These are phyloP conservation scores for Rhizophagus prolifer DNA, from an alignment of 192 early-diverging fungal species.

Conservation along the genomic window DNA sequence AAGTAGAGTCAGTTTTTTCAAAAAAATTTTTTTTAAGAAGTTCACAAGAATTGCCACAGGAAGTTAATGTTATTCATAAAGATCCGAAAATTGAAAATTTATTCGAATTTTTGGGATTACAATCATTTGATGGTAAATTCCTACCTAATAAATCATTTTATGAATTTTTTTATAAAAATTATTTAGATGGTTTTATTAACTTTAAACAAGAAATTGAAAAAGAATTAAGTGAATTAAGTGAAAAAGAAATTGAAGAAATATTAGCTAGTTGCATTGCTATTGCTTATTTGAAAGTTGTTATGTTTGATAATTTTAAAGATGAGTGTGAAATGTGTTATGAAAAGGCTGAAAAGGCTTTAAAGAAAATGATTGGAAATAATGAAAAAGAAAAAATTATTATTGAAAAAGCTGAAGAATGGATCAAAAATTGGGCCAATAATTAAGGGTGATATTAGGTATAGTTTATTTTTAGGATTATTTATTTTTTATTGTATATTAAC, in stretches of 20 bases:
- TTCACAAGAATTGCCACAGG: neutral
- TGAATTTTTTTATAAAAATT: neutral
- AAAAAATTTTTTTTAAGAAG: too few relatives aligned
- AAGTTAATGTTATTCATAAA: neutral
- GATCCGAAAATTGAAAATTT: neutral
- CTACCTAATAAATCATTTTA: neutral
- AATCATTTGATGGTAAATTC: conserved; percentile 16
- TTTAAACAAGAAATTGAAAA: neutral
- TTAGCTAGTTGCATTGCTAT: neutral
- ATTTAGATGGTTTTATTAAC: neutral
- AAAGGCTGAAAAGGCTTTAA: conserved; percentile 10
- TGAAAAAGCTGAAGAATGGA: neutral
- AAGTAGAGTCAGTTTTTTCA: too few relatives aligned
- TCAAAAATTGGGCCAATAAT: neutral
- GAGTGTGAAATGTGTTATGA: conserved; percentile 22
- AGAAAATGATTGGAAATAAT: neutral
- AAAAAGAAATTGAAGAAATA: neutral
- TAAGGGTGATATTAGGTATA: too few relatives aligned
- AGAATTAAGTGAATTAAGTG: neutral
- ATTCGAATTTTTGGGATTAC: neutral
- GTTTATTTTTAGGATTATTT: too few relatives aligned
- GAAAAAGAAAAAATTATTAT: neutral
- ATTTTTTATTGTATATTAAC: too few relatives aligned
- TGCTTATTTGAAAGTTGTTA: conserved; percentile 1
- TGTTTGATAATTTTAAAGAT: conserved; percentile 9